These are phyloP conservation scores for Dactylis glomerata DNA, from an alignment of 176 grass and related monocot genomes.

Conservation along the genomic window DNA sequence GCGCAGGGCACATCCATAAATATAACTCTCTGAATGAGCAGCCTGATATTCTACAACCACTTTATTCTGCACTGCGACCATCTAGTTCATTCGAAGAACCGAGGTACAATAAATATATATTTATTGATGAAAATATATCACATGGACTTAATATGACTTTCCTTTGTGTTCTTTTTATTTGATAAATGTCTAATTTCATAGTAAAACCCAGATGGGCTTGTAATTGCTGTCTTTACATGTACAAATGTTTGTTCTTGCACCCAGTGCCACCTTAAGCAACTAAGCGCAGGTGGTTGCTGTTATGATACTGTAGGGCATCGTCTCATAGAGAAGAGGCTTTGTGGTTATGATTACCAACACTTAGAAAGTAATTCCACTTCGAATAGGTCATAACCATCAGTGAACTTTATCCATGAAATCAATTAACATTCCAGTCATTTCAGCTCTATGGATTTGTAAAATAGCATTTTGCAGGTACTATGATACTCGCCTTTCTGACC, in stretches of 20 bases:
- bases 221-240: background rate
- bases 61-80: slow-evolving; percentile 87
- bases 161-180: background rate
- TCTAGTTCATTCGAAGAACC: slow-evolving; percentile 61
- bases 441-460: background rate
- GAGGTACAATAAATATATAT: background rate
- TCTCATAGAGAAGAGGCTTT: background rate
- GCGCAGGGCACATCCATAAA: slow-evolving; percentile 77
- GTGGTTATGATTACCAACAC: background rate
- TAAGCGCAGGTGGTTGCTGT: background rate
- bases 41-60: slow-evolving; percentile 79
- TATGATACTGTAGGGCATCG: background rate
- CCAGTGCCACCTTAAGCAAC: background rate
- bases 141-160: background rate
- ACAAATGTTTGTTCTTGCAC: background rate
- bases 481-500: slow-evolving; percentile 84
- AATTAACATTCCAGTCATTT: background rate
- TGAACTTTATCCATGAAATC: background rate
- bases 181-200: background rate
- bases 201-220: background rate
- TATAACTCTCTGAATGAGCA: slow-evolving; percentile 84
- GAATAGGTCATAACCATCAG: background rate
- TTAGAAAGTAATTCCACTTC: background rate
- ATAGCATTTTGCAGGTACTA: slow-evolving; percentile 52
- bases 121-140: background rate